Conservation (phyloP, 2,329 filamentous ascomycete species). For the Pseudocercospora macadamiae region DNA sequence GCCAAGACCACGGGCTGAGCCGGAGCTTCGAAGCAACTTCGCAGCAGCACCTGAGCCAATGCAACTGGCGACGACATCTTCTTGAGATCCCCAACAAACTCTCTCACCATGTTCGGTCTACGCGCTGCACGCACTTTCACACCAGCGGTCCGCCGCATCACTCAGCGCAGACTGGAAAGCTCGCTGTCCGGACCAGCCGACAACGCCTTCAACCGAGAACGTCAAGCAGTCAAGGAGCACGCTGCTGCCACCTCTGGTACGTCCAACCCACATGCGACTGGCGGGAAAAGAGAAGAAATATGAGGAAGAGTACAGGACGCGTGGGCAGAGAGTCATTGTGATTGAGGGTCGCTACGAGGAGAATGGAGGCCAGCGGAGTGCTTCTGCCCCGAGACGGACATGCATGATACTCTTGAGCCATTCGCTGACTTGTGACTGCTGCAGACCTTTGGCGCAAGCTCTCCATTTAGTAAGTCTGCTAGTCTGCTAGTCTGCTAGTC, state of each 20-base stretch:
- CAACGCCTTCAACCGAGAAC: constrained; percentile 93
- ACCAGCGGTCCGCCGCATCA: constrained; percentile 35
- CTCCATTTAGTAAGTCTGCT: constrained; percentile 79
- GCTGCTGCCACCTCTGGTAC: constrained; percentile 80
- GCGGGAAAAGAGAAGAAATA: background rate
- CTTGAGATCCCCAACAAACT: constrained; percentile 13
- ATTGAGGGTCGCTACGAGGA: too few species aligned
- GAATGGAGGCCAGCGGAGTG: too few species aligned
- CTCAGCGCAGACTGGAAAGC: constrained; percentile 28
- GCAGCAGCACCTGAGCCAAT: background rate
- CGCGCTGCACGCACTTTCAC: constrained; percentile 30
- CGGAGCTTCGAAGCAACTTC: constrained; percentile 8
- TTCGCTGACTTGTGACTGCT: constrained; percentile 18
- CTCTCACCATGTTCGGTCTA: constrained; percentile 33
- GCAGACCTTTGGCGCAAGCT: constrained; percentile 94
- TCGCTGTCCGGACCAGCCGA: constrained; percentile 64
- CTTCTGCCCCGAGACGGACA: too few species aligned
- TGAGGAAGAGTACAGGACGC: background rate
- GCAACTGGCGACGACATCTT: background rate
- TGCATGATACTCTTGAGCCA: too few species aligned
- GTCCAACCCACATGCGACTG: constrained; percentile 40
- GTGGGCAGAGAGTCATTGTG: background rate
- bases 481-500: background rate
- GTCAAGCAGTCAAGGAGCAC: constrained; percentile 87
- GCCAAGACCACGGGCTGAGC: background rate